These are phyloP conservation scores for Epichloe typhina DNA, from an alignment of 2,329 filamentous ascomycete genomes.

Conservation along the genomic window DNA sequence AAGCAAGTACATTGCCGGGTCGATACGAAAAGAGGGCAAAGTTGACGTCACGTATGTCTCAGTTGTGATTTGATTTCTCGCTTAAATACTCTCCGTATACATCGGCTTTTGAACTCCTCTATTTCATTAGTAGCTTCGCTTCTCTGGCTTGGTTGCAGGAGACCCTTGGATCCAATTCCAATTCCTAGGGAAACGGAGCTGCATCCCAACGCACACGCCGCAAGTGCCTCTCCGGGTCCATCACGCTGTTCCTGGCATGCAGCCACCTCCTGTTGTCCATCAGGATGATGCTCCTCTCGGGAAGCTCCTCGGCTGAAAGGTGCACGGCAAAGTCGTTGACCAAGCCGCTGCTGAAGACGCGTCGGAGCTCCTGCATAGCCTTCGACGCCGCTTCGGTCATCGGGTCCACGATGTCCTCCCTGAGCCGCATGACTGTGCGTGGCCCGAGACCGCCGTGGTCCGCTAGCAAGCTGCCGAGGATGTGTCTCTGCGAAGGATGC, in stretches of 20 bases:
- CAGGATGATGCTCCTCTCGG: neutral
- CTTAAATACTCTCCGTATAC: too few relatives aligned
- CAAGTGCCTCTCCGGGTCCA: constrained; percentile 20
- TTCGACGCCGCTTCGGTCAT: neutral
- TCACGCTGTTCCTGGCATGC: constrained; percentile 19
- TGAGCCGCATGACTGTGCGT: neutral
- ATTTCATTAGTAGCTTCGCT: too few relatives aligned
- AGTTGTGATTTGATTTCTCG: too few relatives aligned
- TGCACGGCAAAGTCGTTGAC: neutral
- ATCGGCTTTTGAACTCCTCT: too few relatives aligned
- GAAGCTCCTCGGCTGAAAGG: neutral
- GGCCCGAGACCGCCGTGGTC: neutral
- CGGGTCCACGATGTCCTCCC: neutral
- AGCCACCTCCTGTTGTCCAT: constrained; percentile 15
- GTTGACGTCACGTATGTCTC: too few relatives aligned
- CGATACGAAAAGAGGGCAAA: too few relatives aligned
- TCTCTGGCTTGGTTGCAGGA: too few relatives aligned
- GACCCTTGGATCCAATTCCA: too few relatives aligned
- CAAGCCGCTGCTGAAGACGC: neutral
- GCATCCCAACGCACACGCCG: constrained; percentile 16
- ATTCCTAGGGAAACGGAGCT: neutral
- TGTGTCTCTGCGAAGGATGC: neutral
- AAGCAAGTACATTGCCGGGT: too few relatives aligned
- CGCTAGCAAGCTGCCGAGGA: neutral
- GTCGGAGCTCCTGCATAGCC: neutral